Evolutionary conservation across 208 protist species (phyloP).

Genomic region (Angomonas deanei): DNA sequence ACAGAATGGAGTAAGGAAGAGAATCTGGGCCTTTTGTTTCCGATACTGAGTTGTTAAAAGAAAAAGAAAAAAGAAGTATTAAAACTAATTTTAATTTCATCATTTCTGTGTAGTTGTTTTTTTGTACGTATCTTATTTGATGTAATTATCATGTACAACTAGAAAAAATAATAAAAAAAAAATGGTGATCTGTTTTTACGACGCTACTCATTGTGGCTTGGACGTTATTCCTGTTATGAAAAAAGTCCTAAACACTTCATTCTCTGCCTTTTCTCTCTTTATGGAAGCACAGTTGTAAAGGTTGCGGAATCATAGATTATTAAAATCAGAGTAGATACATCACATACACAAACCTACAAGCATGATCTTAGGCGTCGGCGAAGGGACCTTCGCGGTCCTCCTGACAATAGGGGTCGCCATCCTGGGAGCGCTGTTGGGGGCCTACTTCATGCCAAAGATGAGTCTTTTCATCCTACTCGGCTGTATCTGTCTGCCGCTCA

Average conservation of each 20-base stretch:
- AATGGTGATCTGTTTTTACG: neutral
- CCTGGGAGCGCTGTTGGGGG: constrained; percentile 33
- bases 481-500: constrained; percentile 49
- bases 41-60: neutral
- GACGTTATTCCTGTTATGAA: no score
- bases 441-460: constrained; percentile 37
- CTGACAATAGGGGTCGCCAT: constrained; percentile 45
- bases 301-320: neutral
- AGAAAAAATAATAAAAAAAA: neutral
- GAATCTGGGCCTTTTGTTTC: neutral
- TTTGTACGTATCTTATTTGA: neutral
- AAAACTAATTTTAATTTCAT: neutral
- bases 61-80: neutral
- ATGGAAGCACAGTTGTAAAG: neutral
- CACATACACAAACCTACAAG: neutral
- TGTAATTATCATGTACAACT: constrained; percentile 4
- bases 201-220: neutral
- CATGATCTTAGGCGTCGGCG: constrained; percentile 68
- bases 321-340: neutral
- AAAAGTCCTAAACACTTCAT: no score
- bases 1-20: constrained; percentile 18
- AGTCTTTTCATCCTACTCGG: constrained; percentile 43
- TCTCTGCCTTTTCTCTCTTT: constrained; percentile 1
- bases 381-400: constrained; percentile 71
- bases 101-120: neutral